Evolutionary conservation across 2,329 filamentous ascomycete species (phyloP).

Genomic region (Clarireedia paspali): DNA sequence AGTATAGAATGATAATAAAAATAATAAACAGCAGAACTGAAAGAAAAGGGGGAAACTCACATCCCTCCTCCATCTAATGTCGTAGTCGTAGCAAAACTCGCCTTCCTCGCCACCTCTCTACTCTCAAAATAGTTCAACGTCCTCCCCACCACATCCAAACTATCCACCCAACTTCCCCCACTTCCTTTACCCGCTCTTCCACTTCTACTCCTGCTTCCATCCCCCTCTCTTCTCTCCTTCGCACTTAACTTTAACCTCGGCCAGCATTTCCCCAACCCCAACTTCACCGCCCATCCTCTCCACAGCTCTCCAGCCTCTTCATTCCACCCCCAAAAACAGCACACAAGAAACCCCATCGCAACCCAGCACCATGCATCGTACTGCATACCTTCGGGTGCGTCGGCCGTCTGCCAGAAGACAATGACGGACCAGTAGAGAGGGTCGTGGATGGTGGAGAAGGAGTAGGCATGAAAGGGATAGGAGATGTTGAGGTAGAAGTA

Average conservation of each 20-base stretch:
- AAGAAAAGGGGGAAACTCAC: not conserved
- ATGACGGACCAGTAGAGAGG: constrained; percentile 40
- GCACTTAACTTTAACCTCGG: constrained; percentile 16
- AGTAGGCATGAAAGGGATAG: constrained; percentile 34
- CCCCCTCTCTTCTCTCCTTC: constrained; percentile 4
- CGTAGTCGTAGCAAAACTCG: not conserved
- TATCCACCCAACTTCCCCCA: constrained; percentile 5
- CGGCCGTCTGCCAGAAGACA: constrained; percentile 34
- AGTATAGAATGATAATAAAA: not conserved
- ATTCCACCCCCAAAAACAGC: constrained; percentile 58
- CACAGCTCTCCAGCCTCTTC: constrained; percentile 52
- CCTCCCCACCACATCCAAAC: constrained; percentile 22
- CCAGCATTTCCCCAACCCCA: constrained; percentile 20
- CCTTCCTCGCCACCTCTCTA: constrained; percentile 9
- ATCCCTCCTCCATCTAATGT: not conserved
- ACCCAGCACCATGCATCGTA: constrained; percentile 53
- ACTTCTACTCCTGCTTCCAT: not conserved
- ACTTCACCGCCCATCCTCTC: constrained; percentile 13
- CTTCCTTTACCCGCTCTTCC: not conserved
- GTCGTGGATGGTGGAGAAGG: constrained; percentile 46
- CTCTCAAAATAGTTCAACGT: constrained; percentile 21
- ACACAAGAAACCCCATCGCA: constrained; percentile 44
- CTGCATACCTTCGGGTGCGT: constrained; percentile 31
- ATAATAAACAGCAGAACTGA: not conserved
- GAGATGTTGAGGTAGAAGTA: constrained; percentile 43